phyloP scores from a whole-genome alignment of 139 green algal species.

The Chlorella sp. region DNA sequence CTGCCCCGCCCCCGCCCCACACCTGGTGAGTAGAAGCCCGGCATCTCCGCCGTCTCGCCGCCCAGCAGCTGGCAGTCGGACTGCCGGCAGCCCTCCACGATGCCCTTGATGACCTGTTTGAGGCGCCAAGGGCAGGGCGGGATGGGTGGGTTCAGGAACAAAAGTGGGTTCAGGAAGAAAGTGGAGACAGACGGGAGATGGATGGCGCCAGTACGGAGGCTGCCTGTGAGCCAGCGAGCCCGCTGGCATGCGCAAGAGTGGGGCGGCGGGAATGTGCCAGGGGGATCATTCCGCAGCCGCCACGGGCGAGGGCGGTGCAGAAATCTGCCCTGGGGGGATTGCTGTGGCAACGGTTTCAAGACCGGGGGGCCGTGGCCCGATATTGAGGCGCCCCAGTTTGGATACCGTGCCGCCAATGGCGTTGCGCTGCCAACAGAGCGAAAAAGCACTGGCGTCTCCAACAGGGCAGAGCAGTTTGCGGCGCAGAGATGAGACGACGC shows the following conservation, averaged over 20 bases:
- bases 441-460: no score
- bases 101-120: constrained; percentile 91
- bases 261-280: constrained; percentile 11
- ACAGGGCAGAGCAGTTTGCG: no score
- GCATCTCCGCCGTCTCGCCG: constrained; percentile 99
- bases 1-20: no score
- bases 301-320: constrained; percentile 13
- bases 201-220: background rate
- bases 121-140: background rate
- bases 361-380: constrained; percentile 9
- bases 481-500: no score
- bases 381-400: constrained; percentile 12
- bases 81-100: constrained; percentile 94
- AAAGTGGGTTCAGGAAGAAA: no score
- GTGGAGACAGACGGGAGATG: background rate
- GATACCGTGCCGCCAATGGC: constrained; percentile 24
- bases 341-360: constrained; percentile 27
- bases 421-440: no score
- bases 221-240: no score
- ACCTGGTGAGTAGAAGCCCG: constrained; percentile 95
- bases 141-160: no score
- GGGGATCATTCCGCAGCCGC: constrained; percentile 48
- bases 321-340: constrained; percentile 32
- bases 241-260: no score
- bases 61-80: constrained; percentile 89